phyloP scores from a whole-genome alignment of 2,329 filamentous ascomycete species.

The Colletotrichum agaves region DNA sequence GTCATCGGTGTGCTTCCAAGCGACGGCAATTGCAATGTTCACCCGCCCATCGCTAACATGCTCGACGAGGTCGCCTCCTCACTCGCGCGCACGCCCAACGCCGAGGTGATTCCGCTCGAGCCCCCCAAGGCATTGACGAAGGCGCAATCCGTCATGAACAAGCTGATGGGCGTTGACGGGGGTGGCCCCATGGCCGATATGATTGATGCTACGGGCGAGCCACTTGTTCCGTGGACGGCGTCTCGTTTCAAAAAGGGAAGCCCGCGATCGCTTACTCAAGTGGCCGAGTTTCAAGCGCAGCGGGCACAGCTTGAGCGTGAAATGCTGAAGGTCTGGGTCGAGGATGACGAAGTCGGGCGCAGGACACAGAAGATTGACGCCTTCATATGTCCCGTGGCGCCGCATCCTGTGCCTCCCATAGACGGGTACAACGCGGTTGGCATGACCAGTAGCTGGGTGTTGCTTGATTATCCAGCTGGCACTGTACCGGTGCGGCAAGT shows the following conservation, averaged over 20 bases:
- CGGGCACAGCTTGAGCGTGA: conserved; percentile 22
- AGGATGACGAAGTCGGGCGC: conserved; percentile 9
- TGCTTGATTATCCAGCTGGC: conserved; percentile 51
- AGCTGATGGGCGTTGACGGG: conserved; percentile 31
- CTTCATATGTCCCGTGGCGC: conserved; percentile 68
- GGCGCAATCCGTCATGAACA: conserved; percentile 33
- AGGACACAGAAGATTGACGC: conserved; percentile 56
- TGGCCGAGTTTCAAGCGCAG: conserved; percentile 24
- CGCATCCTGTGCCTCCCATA: conserved; percentile 65
- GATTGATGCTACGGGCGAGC: conserved; percentile 25
- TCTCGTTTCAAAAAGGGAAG: conserved; percentile 16
- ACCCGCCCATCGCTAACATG: conserved; percentile 25
- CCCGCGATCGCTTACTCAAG: background rate
- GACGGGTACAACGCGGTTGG: conserved; percentile 39
- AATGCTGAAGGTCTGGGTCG: conserved; percentile 26
- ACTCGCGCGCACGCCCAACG: background rate
- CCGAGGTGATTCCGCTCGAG: background rate
- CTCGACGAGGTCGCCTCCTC: conserved; percentile 19
- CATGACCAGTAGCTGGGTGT: conserved; percentile 51
- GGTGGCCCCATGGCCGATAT: conserved; percentile 10
- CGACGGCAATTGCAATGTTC: conserved; percentile 24
- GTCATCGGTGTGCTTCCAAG: conserved; percentile 22
- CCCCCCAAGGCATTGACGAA: background rate
- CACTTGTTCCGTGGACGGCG: conserved; percentile 22
- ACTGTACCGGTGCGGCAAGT: conserved; percentile 43